Evolutionary conservation across 2,329 filamentous ascomycete genomes (phyloP).

Genomic region (Endoconidiophora laricicola): DNA sequence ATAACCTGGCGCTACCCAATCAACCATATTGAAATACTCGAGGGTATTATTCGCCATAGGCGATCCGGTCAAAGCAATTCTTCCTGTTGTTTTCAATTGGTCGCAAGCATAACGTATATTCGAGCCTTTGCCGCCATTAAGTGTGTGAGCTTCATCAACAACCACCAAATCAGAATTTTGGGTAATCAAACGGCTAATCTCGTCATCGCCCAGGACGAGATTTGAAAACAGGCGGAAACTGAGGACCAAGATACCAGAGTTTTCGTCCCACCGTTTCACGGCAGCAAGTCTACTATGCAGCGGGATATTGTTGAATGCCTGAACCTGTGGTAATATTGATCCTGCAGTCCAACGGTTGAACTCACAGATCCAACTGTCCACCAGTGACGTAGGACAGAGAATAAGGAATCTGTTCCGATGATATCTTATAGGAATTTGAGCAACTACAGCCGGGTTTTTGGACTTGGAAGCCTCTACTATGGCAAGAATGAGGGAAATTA

Average conservation of each 20-base stretch:
- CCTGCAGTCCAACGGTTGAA: slow-evolving; percentile 32
- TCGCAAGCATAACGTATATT: slow-evolving; percentile 36
- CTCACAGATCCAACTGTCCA: slow-evolving; percentile 75
- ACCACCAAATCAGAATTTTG: slow-evolving; percentile 55
- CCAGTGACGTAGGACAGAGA: slow-evolving; percentile 56
- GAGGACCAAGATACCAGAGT: slow-evolving; percentile 59
- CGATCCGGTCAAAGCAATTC: slow-evolving; percentile 75
- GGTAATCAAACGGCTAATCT: slow-evolving; percentile 31
- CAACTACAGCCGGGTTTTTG: slow-evolving; percentile 33
- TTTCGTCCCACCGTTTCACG: slow-evolving; percentile 36
- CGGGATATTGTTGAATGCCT: not conserved
- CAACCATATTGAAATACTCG: slow-evolving; percentile 76
- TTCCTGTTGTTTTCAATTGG: slow-evolving; percentile 46
- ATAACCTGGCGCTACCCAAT: slow-evolving; percentile 71
- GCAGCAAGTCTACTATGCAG: not conserved
- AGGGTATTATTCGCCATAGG: slow-evolving; percentile 69
- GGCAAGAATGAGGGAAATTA: slow-evolving; percentile 65
- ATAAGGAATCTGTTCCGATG: slow-evolving; percentile 49
- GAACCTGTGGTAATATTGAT: slow-evolving; percentile 7
- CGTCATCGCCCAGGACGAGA: slow-evolving; percentile 19
- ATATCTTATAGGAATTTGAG: slow-evolving; percentile 53
- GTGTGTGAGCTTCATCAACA: slow-evolving; percentile 67
- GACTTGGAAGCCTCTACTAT: slow-evolving; percentile 51
- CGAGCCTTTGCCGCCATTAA: slow-evolving; percentile 48
- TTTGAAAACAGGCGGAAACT: slow-evolving; percentile 50